Base-by-base conservation (phyloP, 176 grass and related monocot species). In the Oryza punctata region DNA sequence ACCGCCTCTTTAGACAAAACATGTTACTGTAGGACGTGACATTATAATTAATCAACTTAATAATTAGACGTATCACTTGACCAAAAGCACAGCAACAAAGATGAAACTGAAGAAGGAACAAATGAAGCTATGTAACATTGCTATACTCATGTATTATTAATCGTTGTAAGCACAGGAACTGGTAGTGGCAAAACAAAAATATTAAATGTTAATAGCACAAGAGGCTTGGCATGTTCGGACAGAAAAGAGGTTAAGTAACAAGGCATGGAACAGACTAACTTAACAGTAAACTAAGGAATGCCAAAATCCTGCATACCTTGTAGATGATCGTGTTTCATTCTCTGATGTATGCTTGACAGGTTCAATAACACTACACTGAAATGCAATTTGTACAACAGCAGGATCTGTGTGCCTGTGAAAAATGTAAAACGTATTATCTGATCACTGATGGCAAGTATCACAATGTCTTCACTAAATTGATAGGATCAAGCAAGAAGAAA, bases 291-390 rank as follows among this genome's bases (percentile, higher is more conserved):
- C 0, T 26, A 81, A 59, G n/a, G 44, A 70, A 68, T 83, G 7
- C 19, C 54, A 50, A 44, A 19, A 47, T 65, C 7, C 14, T 25
- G 18, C 33, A 6, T 82, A 94, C 92, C 92, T 89, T 72, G 77
- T 27, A 78, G 90, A 85, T 74, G 87, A 85, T 71, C 87, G 85
- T 75, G 49, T 64, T 38, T 76, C 90, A 84, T 79, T 81, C 63
- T 41, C 49, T 10, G 65, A 83, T 82, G 65, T 80, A 40, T 70
- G 86, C 81, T 89, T 45, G 12, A 75, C 59, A 80, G 91, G 93
- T 70, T 93, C 93, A 88, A 98, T 67, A 30, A 95, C 85, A 81
- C 91, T 95, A 68, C 95, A 98, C 68, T 98, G 96, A 84, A 98
- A 98, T 67, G 92, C 93, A 0, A 98, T 83, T 40, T 98, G 96